phyloP scores from a whole-genome alignment of 2,329 filamentous ascomycete species.

The Ophiobolus disseminans region DNA sequence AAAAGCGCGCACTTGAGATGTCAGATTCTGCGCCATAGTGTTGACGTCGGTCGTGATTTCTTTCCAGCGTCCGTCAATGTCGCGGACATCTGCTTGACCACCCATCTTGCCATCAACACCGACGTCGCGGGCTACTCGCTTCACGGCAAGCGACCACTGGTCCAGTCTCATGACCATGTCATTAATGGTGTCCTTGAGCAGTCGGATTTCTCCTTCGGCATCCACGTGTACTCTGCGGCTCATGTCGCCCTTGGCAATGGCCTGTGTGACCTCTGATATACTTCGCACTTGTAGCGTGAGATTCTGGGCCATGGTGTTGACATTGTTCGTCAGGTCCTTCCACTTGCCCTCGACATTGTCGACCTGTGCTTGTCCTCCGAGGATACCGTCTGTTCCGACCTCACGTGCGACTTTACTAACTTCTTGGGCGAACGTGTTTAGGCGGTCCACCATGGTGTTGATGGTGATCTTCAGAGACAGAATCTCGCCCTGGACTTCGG shows the following conservation, averaged over 20 bases:
- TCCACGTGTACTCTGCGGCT: slow-evolving; percentile 95
- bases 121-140: slow-evolving; percentile 94
- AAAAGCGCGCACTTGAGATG: slow-evolving; percentile 95
- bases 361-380: slow-evolving; percentile 70
- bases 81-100: slow-evolving; percentile 92
- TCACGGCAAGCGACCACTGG: slow-evolving; percentile 94
- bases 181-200: slow-evolving; percentile 95
- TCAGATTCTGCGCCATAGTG: slow-evolving; percentile 84
- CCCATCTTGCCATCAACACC: slow-evolving; percentile 99
- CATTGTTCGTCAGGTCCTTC: slow-evolving; percentile 71
- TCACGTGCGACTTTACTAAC: slow-evolving; percentile 71
- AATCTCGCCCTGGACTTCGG: slow-evolving; percentile 61
- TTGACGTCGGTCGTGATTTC: slow-evolving; percentile 98
- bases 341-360: slow-evolving; percentile 71
- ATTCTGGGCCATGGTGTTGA: slow-evolving; percentile 72
- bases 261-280: slow-evolving; percentile 92
- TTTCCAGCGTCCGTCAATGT: slow-evolving; percentile 93
- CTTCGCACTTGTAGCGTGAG: slow-evolving; percentile 76
- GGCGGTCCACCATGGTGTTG: slow-evolving; percentile 71
- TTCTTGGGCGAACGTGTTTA: slow-evolving; percentile 70
- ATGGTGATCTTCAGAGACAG: slow-evolving; percentile 81
- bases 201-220: slow-evolving; percentile 91
- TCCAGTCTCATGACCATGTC: slow-evolving; percentile 97
- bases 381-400: slow-evolving; percentile 68
- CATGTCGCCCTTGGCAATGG: slow-evolving; percentile 94